Percentiles rank a stretch among this genome's conserved stretches.
Evolutionary conservation across 495 filamentous ascomycete genomes (phyloP).

Genomic region (Annulohypoxylon bovei): DNA sequence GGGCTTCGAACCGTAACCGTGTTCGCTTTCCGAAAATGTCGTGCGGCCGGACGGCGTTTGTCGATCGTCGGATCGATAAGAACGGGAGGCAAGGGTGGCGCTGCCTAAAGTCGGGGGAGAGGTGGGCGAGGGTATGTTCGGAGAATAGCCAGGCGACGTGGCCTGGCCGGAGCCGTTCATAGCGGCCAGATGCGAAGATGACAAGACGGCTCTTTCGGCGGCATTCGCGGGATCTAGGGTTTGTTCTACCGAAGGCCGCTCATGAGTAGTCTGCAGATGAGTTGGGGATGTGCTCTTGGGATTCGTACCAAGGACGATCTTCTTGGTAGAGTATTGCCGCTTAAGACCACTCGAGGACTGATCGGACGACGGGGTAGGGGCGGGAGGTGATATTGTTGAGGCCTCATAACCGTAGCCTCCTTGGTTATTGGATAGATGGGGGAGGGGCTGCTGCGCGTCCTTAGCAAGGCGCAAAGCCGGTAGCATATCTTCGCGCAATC

Average conservation of each 20-base stretch:
- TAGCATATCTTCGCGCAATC: conserved; percentile 87
- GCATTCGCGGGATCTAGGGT: conserved; percentile 63
- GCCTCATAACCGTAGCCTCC: conserved; percentile 55
- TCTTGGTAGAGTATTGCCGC: conserved; percentile 90
- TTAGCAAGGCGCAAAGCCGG: conserved; percentile 90
- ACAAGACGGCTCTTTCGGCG: conserved; percentile 69
- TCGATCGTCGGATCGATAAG: conserved; percentile 59
- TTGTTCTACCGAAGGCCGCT: conserved; percentile 65
- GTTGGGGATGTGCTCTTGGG: conserved; percentile 82
- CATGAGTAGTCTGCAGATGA: conserved; percentile 68
- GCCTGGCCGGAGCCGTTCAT: conserved; percentile 71
- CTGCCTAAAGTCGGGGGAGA: conserved; percentile 67
- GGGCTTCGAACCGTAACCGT: conserved; percentile 55
- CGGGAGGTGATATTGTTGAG: conserved; percentile 60
- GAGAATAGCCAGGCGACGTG: conserved; percentile 70
- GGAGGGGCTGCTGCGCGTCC: conserved; percentile 88
- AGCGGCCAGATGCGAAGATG: conserved; percentile 78
- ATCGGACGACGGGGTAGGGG: conserved; percentile 58
- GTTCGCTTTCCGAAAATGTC: conserved; percentile 61
- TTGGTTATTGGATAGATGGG: conserved; percentile 58
- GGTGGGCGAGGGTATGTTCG: conserved; percentile 84
- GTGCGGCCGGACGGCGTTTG: conserved; percentile 58
- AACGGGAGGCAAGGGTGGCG: conserved; percentile 65
- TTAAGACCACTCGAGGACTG: conserved; percentile 66
- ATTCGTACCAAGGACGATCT: conserved; percentile 81